Base-by-base conservation (phyloP, 768 basidiomycete species). In the Saitozyma podzolica region DNA sequence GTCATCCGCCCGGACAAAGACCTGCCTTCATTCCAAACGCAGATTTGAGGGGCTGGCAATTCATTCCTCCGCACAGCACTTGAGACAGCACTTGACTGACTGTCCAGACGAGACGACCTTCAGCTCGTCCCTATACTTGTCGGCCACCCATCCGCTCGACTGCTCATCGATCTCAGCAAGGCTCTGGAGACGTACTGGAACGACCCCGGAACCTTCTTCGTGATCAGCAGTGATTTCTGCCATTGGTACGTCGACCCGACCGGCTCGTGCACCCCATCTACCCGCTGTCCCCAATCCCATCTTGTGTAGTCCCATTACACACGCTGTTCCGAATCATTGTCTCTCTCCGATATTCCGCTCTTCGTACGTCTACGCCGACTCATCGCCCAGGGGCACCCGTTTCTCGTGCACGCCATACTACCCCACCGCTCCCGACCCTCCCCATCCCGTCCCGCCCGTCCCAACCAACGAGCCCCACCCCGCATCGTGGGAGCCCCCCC, bases 171-270 rank as follows among this genome's bases (percentile, higher is more conserved):
- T 40, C 91, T 97, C 72, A 81, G 80, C 37, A 66, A 78, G 2
- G 79, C 93, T 9, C 82, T 99, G 2, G 91, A 90, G 0, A 89
- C 89, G 0, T 94, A 90, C 79, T 84, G 97, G 56, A 83, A 84
- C 3, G 82, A 86, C 63, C 85, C 87, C 1, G 87, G 89, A 63
- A 97, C 92, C 0, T 83, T 98, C 64, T 92, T 88, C 71, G 87
- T 98, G 50, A 84, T 96, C 56, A 97, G 94, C 6, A 91, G 90
- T 62, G 96, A 99, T 79, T 99, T 99, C 77, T 98, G 96, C 75
- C 96, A 99, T 78, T 99, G 96, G 94, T 93, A 58, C 65, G 85
- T 65, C 8, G 14, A 55, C 20, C 58, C n/a, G 29, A 29, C 29
- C 29, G 29, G 5, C 29, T 29, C 29, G 29, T 29, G 29, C 29